Base-by-base conservation (phyloP, 2,329 filamentous ascomycete species). In the Drechslerella stenobrocha region DNA sequence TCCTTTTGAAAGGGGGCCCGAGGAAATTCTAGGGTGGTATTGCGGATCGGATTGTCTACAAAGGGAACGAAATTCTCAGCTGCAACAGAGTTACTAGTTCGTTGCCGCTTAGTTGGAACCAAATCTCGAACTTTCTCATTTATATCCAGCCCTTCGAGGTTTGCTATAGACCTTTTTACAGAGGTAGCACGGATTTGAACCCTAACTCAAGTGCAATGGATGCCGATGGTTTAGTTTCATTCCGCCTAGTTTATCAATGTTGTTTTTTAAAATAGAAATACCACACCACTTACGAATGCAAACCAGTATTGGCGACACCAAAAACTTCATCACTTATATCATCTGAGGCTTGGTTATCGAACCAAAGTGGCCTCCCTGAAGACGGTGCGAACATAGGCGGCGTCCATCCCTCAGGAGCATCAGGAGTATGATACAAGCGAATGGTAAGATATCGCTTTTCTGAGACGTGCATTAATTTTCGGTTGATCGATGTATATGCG, bases 391-490 rank as follows among this genome's bases (percentile, higher is more conserved):
- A 74, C n/a, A 70, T 70, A 32, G 70, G 71, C 9, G 73, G 72
- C 32, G 70, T 61, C 52, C 73, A 74, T 9, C 72, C 52, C 1
- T 56, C 63, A 2, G 73, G 73, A 3, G 72, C 71, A 24, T 71
- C 60, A 11, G 72, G 64, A 6, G 67, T 63, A 57, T 74, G 73
- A 32, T 73, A 71, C 5, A 74, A 48, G 7, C 71, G 72, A 44
- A 74, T 71, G 5, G 72, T 73, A 26, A 74, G 70, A 60, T 71
- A 74, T n/a, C 71, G 69, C 50, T 71, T 66, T 42, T 74, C 73
- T 74, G 40, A 7, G n/a, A 9, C 8, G 13, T 45, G 20, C 5
- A 44, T 70, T 51, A 71, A 63, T 18, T 44, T 20, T 24, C 9
- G 3, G 15, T 15, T 24, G 22, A 15, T 32, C 35, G 13, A 30